phyloP scores from a whole-genome alignment of 2,329 filamentous ascomycete species.

The Aschersonia sp. region DNA sequence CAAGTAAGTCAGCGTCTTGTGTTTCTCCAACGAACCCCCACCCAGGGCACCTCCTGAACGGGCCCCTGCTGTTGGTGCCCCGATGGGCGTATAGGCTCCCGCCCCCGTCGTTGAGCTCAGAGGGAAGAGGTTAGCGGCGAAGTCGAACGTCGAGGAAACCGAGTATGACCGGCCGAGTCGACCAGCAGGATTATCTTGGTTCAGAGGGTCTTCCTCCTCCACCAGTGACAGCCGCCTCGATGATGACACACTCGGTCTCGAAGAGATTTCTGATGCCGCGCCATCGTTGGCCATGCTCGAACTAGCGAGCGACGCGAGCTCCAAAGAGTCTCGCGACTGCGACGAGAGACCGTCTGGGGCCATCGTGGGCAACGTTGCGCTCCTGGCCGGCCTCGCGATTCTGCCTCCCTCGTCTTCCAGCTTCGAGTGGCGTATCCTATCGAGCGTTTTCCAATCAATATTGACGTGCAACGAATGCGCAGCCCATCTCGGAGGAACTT shows the following conservation, averaged over 20 bases:
- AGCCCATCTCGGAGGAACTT: neutral
- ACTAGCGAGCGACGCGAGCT: constrained; percentile 88
- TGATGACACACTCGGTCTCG: constrained; percentile 78
- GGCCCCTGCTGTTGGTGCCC: constrained; percentile 50
- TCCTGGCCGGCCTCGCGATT: neutral
- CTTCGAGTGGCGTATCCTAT: no score
- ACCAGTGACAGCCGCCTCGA: constrained; percentile 74
- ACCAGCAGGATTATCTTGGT: constrained; percentile 36
- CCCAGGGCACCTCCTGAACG: constrained; percentile 36
- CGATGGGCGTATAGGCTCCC: constrained; percentile 71
- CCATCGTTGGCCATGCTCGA: constrained; percentile 45
- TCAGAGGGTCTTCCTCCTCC: constrained; percentile 69
- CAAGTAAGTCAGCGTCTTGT: constrained; percentile 89
- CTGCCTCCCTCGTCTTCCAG: no score
- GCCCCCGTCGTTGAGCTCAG: constrained; percentile 65
- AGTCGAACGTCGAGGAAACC: constrained; percentile 87
- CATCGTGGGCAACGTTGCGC: constrained; percentile 12
- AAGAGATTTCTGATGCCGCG: constrained; percentile 50
- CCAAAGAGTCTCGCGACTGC: constrained; percentile 73
- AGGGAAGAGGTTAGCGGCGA: constrained; percentile 84
- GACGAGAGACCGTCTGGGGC: constrained; percentile 23
- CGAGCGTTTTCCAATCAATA: no score
- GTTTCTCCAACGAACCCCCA: constrained; percentile 79
- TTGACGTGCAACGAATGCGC: no score
- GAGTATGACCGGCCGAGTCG: constrained; percentile 60